Conservation (phyloP, 1,139 yeast species). For the Taphrina betulina region DNA sequence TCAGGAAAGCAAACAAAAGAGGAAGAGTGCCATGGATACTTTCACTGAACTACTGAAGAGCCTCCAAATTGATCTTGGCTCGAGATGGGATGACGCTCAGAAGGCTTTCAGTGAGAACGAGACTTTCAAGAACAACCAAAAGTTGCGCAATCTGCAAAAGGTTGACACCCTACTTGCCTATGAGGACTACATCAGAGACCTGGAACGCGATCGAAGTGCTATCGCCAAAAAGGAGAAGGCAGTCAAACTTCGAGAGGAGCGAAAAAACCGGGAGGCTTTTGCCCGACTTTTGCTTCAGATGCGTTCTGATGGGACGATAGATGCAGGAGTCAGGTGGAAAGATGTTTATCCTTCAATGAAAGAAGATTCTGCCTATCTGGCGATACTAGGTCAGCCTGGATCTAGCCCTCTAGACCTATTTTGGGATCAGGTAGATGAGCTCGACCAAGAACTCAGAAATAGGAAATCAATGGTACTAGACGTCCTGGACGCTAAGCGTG, state of each 20-base stretch:
- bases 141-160: slow-evolving; percentile 54
- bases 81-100: slow-evolving; percentile 53
- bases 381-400: slow-evolving; percentile 72
- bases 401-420: slow-evolving; percentile 76
- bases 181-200: slow-evolving; percentile 52
- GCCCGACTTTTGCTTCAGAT: slow-evolving; percentile 50
- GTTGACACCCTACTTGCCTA: slow-evolving; percentile 62
- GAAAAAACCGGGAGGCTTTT: slow-evolving; percentile 65
- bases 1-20: slow-evolving; percentile 36
- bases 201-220: slow-evolving; percentile 49
- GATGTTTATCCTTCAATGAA: slow-evolving; percentile 56
- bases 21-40: slow-evolving; percentile 38
- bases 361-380: slow-evolving; percentile 59
- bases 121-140: slow-evolving; percentile 60
- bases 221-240: background rate
- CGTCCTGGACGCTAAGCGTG: slow-evolving; percentile 48
- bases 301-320: slow-evolving; percentile 48
- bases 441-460: slow-evolving; percentile 56
- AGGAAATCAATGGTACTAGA: slow-evolving; percentile 62
- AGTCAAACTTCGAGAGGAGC: slow-evolving; percentile 47
- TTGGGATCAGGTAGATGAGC: slow-evolving; percentile 71
- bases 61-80: slow-evolving; percentile 44
- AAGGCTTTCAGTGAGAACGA: slow-evolving; percentile 50
- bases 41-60: slow-evolving; percentile 41
- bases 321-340: slow-evolving; percentile 60